A percentile compares a stretch with the other conserved stretches of the same genome.
Conservation (phyloP, 305 asterid species). For the Fraxinus latifolia region DNA sequence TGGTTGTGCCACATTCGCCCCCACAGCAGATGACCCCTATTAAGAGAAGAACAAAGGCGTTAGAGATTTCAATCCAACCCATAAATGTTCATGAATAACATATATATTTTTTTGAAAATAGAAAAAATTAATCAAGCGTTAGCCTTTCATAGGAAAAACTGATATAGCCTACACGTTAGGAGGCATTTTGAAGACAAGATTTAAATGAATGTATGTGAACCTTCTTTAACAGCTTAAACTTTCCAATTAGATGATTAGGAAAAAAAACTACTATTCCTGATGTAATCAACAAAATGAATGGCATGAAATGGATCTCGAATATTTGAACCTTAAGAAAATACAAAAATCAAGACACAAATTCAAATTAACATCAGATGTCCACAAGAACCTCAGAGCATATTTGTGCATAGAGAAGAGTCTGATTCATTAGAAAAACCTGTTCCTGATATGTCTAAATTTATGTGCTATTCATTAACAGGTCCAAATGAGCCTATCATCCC, state of each 20-base stretch:
- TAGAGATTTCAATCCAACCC: not conserved
- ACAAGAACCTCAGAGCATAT: not conserved
- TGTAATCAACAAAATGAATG: not conserved
- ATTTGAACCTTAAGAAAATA: not conserved
- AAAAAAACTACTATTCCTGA: not conserved
- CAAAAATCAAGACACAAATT: not conserved
- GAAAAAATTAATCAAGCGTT: not conserved
- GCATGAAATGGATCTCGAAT: not conserved
- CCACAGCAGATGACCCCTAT: constrained; percentile 32
- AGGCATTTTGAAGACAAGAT: not conserved
- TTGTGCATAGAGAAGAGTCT: not conserved
- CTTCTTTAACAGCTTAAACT: not conserved
- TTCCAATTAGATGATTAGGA: not conserved
- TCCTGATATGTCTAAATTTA: not conserved
- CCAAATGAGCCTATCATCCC: not conserved
- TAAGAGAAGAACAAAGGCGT: not conserved
- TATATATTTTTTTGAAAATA: not conserved
- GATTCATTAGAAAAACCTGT: not conserved
- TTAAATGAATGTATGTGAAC: not conserved
- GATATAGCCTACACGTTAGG: not conserved
- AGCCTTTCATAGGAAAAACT: not conserved
- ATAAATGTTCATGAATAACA: not conserved
- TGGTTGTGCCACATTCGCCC: constrained; percentile 28
- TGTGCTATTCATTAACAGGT: not conserved
- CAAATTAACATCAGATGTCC: not conserved